Evolutionary conservation across 305 asterid species (phyloP).

Genomic region (Fraxinus platypoda): DNA sequence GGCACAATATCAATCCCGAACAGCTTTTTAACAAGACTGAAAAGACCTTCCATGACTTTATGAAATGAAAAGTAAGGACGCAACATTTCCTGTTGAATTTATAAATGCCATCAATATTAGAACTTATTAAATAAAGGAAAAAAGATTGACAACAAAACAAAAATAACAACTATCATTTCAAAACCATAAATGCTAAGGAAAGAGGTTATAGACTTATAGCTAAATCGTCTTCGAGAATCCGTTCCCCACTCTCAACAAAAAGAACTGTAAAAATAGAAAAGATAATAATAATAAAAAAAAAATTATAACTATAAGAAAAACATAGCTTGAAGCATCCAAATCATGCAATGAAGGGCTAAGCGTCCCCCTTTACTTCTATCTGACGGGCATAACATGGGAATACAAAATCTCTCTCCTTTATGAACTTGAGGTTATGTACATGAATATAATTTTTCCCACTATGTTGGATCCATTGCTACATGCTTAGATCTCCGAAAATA

Average conservation of each 20-base stretch:
- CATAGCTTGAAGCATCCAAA: neutral
- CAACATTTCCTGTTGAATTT: conserved; percentile 64
- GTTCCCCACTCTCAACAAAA: neutral
- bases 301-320: neutral
- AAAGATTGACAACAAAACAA: neutral
- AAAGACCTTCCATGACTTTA: conserved; percentile 77
- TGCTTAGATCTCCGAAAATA: neutral
- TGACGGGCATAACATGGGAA: neutral
- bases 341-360: neutral
- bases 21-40: conserved; percentile 33
- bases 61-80: conserved; percentile 94
- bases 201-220: neutral
- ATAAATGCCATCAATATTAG: conserved; percentile 23
- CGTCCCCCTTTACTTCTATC: neutral
- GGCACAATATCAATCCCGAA: conserved; percentile 62
- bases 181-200: neutral
- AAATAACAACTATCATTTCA: neutral
- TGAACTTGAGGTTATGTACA: neutral
- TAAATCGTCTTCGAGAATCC: neutral
- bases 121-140: conserved; percentile 18
- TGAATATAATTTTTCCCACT: neutral
- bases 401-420: neutral
- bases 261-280: neutral
- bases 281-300: neutral
- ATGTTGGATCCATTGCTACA: neutral